These are phyloP conservation scores for Fusarium sp. DNA, from an alignment of 2,329 filamentous ascomycete species.

Conservation along the genomic window DNA sequence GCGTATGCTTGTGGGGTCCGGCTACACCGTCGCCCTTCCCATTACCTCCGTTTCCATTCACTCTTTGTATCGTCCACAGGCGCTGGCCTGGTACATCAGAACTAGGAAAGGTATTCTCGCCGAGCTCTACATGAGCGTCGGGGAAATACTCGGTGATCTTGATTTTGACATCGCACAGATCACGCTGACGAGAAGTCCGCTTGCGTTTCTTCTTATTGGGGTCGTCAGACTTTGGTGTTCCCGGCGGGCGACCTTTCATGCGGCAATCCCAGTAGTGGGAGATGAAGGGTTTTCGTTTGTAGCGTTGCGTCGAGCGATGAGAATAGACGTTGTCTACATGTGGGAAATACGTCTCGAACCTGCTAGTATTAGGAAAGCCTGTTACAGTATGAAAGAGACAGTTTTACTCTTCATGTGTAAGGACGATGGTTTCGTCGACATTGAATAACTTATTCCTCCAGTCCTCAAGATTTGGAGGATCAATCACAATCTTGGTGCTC, in stretches of 20 bases:
- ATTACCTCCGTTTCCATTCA: conserved; percentile 81
- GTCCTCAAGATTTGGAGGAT: conserved; percentile 74
- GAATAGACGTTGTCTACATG: conserved; percentile 89
- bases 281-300: conserved; percentile 85
- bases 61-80: conserved; percentile 80
- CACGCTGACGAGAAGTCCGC: conserved; percentile 77
- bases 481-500: conserved; percentile 67
- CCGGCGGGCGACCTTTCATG: conserved; percentile 81
- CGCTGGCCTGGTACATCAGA: conserved; percentile 58
- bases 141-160: conserved; percentile 85
- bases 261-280: conserved; percentile 89
- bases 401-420: conserved; percentile 77
- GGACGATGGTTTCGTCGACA: conserved; percentile 76
- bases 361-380: conserved; percentile 48
- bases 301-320: conserved; percentile 82
- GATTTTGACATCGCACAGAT: conserved; percentile 88
- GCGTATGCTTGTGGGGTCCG: conserved; percentile 78
- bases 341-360: conserved; percentile 83
- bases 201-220: conserved; percentile 86
- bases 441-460: conserved; percentile 81
- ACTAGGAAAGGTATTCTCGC: conserved; percentile 7
- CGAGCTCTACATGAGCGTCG: conserved; percentile 56
- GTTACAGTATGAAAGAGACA: too few species aligned
- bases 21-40: conserved; percentile 76
- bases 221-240: conserved; percentile 82